Conservation (phyloP, 768 basidiomycete species). For the Hemileccinum impolitum region DNA sequence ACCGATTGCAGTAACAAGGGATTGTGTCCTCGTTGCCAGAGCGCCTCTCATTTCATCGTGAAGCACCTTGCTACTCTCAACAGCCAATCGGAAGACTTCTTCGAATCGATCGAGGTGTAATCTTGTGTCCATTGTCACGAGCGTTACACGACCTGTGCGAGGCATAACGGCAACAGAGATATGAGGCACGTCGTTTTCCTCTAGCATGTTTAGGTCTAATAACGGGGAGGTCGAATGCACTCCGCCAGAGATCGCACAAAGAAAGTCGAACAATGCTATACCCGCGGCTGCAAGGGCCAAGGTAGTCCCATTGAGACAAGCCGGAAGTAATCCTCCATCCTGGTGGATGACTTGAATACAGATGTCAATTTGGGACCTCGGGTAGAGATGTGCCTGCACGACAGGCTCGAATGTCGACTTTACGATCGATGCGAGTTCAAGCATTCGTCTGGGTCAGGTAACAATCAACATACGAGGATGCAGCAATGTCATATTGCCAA, state of each 20-base stretch:
- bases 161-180: slow-evolving; percentile 90
- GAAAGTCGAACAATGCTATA: slow-evolving; percentile 86
- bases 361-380: slow-evolving; percentile 92
- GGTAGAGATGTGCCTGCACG: slow-evolving; percentile 86
- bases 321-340: slow-evolving; percentile 88
- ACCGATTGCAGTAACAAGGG: slow-evolving; percentile 62
- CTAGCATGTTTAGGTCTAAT: slow-evolving; percentile 82
- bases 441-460: slow-evolving; percentile 57
- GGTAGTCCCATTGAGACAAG: slow-evolving; percentile 93
- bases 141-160: slow-evolving; percentile 75
- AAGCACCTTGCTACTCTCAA: slow-evolving; percentile 72
- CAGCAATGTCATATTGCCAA: neutral
- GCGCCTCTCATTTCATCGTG: slow-evolving; percentile 82
- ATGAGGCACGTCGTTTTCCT: slow-evolving; percentile 89
- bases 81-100: slow-evolving; percentile 78
- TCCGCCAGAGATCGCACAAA: slow-evolving; percentile 86
- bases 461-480: slow-evolving; percentile 1
- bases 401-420: slow-evolving; percentile 97
- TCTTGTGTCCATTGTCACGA: slow-evolving; percentile 93
- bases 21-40: slow-evolving; percentile 58
- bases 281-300: slow-evolving; percentile 89
- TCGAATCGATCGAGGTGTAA: slow-evolving; percentile 90
- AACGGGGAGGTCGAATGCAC: slow-evolving; percentile 79
- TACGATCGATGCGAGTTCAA: slow-evolving; percentile 83
- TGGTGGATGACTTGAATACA: slow-evolving; percentile 90